Conservation (phyloP, 148 eudicot genomes). For the Camellia sinensis region DNA sequence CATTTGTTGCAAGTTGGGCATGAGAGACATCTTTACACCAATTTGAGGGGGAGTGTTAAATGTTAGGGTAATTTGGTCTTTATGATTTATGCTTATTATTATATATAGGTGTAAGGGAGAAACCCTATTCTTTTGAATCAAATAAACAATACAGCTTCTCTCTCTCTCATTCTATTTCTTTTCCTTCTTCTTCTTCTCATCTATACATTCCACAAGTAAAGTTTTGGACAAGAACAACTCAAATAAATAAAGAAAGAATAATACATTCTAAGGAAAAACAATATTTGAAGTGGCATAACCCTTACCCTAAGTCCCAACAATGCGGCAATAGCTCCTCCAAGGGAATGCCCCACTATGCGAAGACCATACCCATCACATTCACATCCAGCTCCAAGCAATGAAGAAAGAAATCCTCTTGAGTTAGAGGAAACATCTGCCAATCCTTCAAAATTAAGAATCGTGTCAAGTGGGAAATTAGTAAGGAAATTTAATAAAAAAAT, state of each 20-base stretch:
- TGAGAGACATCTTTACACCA: too few relatives aligned
- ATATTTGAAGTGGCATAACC: background rate
- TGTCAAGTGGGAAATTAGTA: background rate
- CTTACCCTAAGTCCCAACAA: slow-evolving; percentile 66
- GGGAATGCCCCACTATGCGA: slow-evolving; percentile 80
- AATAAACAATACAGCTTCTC: too few relatives aligned
- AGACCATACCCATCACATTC: slow-evolving; percentile 71
- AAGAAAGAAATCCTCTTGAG: slow-evolving; percentile 64
- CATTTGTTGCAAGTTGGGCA: too few relatives aligned
- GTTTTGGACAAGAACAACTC: background rate
- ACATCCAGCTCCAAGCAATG: slow-evolving; percentile 63
- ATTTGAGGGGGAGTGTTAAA: too few relatives aligned
- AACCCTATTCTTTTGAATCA: too few relatives aligned
- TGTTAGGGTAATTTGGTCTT: too few relatives aligned
- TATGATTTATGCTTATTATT: too few relatives aligned
- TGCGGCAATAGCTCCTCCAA: slow-evolving; percentile 80
- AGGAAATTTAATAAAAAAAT: background rate
- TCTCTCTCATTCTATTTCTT: too few relatives aligned
- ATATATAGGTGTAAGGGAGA: too few relatives aligned
- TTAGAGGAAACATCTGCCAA: slow-evolving; percentile 32
- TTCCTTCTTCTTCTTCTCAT: too few relatives aligned
- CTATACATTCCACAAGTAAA: too few relatives aligned
- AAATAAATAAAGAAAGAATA: background rate
- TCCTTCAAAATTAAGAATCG: slow-evolving; percentile 19
- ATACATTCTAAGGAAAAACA: background rate